phyloP scores from a whole-genome alignment of 176 grass and related monocot species.

The Olyra latifolia region DNA sequence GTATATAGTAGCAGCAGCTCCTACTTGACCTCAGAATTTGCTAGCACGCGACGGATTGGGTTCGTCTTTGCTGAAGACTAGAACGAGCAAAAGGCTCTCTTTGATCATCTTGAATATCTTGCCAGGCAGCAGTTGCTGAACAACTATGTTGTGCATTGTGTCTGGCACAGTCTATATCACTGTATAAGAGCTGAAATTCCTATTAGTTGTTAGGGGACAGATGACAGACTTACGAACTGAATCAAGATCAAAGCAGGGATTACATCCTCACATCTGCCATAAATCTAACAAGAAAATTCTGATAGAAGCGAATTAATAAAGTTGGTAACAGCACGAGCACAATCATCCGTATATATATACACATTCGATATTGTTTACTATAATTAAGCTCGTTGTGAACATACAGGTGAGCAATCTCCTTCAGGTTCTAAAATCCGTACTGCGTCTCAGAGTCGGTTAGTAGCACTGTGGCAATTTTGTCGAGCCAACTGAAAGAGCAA shows the following conservation, averaged over 20 bases:
- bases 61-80: neutral
- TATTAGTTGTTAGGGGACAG: neutral
- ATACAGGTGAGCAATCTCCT: neutral
- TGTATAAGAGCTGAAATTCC: neutral
- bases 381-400: neutral
- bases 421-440: constrained; percentile 2
- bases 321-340: neutral
- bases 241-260: neutral
- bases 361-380: constrained; percentile 13
- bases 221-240: neutral
- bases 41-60: neutral
- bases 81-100: neutral
- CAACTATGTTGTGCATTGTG: neutral
- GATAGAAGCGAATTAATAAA: neutral
- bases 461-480: constrained; percentile 14
- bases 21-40: neutral
- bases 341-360: neutral
- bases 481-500: neutral
- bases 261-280: neutral
- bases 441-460: neutral
- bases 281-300: neutral
- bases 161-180: neutral
- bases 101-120: neutral
- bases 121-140: neutral
- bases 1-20: neutral